Conservation (phyloP, 164 flowering plant species). For the Tetracentron sinense region DNA sequence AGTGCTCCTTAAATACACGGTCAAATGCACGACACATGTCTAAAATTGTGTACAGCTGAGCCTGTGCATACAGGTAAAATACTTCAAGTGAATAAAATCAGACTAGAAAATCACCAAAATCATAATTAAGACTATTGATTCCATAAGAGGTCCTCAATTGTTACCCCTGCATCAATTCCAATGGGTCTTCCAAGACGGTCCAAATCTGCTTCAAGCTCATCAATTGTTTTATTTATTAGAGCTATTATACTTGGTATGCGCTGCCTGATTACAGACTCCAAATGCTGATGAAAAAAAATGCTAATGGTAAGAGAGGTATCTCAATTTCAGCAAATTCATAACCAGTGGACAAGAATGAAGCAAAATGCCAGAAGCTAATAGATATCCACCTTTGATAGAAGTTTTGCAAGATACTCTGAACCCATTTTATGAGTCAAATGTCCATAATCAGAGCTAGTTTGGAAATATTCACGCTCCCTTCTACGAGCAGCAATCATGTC, state of each 20-base stretch:
- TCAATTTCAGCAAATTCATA: constrained; percentile 4
- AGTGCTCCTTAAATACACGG: constrained; percentile 76
- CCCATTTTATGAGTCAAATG: constrained; percentile 85
- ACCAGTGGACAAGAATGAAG: neutral
- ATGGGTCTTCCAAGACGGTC: constrained; percentile 94
- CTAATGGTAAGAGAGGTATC: constrained; percentile 4
- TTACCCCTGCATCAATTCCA: constrained; percentile 90
- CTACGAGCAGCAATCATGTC: constrained; percentile 81
- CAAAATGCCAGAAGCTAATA: constrained; percentile 4
- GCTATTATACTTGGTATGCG: constrained; percentile 89
- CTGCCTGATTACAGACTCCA: constrained; percentile 83
- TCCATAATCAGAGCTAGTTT: constrained; percentile 75
- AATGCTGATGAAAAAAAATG: constrained; percentile 48
- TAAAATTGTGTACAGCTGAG: constrained; percentile 75
- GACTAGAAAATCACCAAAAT: neutral
- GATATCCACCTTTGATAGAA: constrained; percentile 66
- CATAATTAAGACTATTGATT: neutral
- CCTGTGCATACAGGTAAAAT: constrained; percentile 38
- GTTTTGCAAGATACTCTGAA: constrained; percentile 89
- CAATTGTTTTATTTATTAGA: constrained; percentile 82
- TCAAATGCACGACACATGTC: constrained; percentile 95
- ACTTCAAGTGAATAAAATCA: constrained; percentile 8
- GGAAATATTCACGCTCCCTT: constrained; percentile 75
- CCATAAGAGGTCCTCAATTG: neutral
- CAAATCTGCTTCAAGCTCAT: constrained; percentile 89